phyloP scores from a whole-genome alignment of 352 stramenopile genomes.

The Globisporangium sylvaticum region DNA sequence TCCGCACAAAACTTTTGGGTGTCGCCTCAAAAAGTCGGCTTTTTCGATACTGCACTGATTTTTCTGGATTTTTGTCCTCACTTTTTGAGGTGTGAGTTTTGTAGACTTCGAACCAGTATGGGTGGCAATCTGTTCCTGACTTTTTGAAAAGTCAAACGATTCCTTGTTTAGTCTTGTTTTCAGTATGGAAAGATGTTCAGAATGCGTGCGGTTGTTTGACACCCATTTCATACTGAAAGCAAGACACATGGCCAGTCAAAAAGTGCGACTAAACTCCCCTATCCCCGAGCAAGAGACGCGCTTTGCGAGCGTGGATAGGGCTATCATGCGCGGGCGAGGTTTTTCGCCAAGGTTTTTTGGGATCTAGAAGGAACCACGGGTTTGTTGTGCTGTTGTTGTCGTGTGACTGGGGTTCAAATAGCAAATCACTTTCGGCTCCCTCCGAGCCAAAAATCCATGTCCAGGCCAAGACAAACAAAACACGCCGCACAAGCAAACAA shows the following conservation, averaged over 20 bases:
- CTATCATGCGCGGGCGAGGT: background rate
- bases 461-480: background rate
- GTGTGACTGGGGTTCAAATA: background rate
- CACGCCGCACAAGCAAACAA: background rate
- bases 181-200: background rate
- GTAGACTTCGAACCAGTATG: constrained; percentile 1
- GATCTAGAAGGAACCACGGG: constrained; percentile 2
- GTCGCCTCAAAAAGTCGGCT: background rate
- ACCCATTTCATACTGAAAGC: background rate
- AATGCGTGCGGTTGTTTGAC: background rate
- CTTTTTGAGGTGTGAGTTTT: background rate
- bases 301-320: background rate
- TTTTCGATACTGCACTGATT: background rate
- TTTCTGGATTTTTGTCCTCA: constrained; percentile 5
- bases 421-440: constrained; percentile 7
- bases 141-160: background rate
- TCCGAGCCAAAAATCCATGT: constrained; percentile 9
- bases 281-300: background rate
- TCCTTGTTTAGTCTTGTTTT: background rate
- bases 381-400: constrained; percentile 5
- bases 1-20: background rate
- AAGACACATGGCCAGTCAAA: background rate
- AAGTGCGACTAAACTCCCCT: background rate
- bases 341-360: background rate
- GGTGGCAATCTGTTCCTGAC: background rate